Percentiles rank a stretch among this genome's conserved stretches.
Conservation (phyloP, 140 eudicot genomes). For the Senecio squalidus region DNA sequence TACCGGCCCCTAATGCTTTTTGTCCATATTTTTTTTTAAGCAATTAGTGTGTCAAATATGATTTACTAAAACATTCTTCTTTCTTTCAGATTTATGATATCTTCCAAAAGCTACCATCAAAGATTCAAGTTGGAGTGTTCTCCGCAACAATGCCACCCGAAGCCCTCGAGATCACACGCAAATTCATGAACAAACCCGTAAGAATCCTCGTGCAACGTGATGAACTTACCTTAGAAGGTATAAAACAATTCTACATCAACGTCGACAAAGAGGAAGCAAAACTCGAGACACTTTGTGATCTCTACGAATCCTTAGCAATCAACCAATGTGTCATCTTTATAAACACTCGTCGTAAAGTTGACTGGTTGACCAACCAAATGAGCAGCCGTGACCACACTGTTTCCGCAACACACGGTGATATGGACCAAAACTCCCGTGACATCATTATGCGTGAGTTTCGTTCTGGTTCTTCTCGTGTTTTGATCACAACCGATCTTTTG, state of each 20-base stretch:
- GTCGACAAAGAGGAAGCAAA: slow-evolving; percentile 31
- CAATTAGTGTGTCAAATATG: background rate
- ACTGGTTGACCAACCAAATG: slow-evolving; percentile 45
- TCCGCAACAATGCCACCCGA: slow-evolving; percentile 53
- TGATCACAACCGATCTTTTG: slow-evolving; percentile 38
- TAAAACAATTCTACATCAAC: slow-evolving; percentile 37
- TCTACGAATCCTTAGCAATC: slow-evolving; percentile 40
- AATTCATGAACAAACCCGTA: slow-evolving; percentile 45
- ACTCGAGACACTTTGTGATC: slow-evolving; percentile 43
- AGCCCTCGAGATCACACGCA: slow-evolving; percentile 41
- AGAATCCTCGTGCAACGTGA: slow-evolving; percentile 44
- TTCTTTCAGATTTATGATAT: slow-evolving; percentile 34
- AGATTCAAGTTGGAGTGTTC: slow-evolving; percentile 43
- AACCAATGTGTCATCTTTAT: slow-evolving; percentile 43
- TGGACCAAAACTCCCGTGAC: slow-evolving; percentile 43
- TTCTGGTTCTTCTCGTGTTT: slow-evolving; percentile 43
- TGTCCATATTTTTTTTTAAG: background rate
- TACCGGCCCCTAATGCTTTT: background rate
- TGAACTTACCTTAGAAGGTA: slow-evolving; percentile 46
- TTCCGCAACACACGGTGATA: slow-evolving; percentile 43
- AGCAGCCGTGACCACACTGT: slow-evolving; percentile 41
- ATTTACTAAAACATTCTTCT: background rate
- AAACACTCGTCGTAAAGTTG: slow-evolving; percentile 41
- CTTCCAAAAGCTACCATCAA: slow-evolving; percentile 34
- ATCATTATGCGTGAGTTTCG: slow-evolving; percentile 42